Conservation (phyloP, 768 basidiomycete species). For the Phaffia australis region DNA sequence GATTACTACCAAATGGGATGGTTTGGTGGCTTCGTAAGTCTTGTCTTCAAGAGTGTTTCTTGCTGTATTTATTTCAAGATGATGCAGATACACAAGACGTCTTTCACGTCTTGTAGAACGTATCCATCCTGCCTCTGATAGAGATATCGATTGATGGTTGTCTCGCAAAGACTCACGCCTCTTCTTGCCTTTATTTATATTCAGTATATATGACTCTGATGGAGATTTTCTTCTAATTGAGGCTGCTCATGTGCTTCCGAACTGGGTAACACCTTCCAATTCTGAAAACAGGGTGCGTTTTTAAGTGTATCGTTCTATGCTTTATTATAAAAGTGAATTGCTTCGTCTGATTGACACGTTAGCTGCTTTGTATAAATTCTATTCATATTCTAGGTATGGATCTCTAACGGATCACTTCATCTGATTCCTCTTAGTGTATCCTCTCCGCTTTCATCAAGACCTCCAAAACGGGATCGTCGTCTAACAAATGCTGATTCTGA, state of each 20-base stretch:
- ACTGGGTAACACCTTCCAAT: conserved; percentile 84
- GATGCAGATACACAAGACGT: background rate
- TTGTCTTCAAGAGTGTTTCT: background rate
- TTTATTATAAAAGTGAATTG: conserved; percentile 26
- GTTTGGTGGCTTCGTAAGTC: conserved; percentile 63
- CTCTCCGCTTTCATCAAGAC: conserved; percentile 49
- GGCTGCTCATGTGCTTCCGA: conserved; percentile 76
- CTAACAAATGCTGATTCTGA: conserved; percentile 45
- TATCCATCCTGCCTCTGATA: background rate
- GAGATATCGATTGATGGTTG: background rate
- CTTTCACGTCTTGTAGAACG: background rate
- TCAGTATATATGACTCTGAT: conserved; percentile 72
- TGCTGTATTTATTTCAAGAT: background rate
- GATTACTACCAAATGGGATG: conserved; percentile 60
- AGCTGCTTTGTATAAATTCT: conserved; percentile 14
- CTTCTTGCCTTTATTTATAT: conserved; percentile 2
- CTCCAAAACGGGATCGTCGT: conserved; percentile 42
- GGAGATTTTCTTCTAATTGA: conserved; percentile 95
- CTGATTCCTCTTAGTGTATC: conserved; percentile 68
- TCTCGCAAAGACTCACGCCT: background rate
- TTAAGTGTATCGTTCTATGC: background rate
- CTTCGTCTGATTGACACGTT: background rate
- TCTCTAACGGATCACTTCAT: conserved; percentile 69
- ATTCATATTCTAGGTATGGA: conserved; percentile 64
- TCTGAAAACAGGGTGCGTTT: conserved; percentile 70